Evolutionary conservation across 106 monocot species (phyloP).

Genomic region (Dendrobium nobile): DNA sequence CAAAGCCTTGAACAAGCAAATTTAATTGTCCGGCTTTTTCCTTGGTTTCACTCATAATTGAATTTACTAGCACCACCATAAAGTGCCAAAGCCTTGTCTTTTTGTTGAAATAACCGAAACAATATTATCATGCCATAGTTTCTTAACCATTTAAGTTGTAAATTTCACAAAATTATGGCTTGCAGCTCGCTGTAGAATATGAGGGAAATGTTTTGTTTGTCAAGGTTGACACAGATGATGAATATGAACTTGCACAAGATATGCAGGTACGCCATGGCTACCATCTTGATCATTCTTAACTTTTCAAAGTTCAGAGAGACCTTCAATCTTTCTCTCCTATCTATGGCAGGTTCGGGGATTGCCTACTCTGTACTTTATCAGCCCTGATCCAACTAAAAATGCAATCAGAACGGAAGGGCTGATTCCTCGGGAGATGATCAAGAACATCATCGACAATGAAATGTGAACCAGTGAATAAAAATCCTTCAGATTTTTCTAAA

Average conservation of each 20-base stretch:
- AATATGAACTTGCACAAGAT: constrained; percentile 80
- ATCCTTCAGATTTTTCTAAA: background rate
- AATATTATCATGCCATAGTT: background rate
- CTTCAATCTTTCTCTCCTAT: background rate
- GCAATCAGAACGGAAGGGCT: constrained; percentile 87
- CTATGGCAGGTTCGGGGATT: constrained; percentile 58
- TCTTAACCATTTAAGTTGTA: background rate
- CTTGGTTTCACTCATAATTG: no score
- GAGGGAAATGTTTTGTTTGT: constrained; percentile 61
- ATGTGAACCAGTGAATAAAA: constrained; percentile 24
- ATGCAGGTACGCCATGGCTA: constrained; percentile 35
- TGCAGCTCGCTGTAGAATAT: constrained; percentile 72
- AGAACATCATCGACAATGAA: constrained; percentile 74
- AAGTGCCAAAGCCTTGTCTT: no score
- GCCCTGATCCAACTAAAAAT: constrained; percentile 73
- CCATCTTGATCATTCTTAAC: background rate
- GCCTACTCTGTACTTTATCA: constrained; percentile 83
- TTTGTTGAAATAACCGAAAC: background rate
- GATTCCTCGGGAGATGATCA: constrained; percentile 71
- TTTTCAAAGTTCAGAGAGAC: background rate
- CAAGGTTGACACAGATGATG: constrained; percentile 97
- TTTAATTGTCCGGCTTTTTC: no score
- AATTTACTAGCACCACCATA: no score
- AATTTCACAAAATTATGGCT: background rate
- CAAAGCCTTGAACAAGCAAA: no score